These are phyloP conservation scores for Claviceps digitariae DNA, from an alignment of 2,329 filamentous ascomycete genomes.

Conservation along the genomic window DNA sequence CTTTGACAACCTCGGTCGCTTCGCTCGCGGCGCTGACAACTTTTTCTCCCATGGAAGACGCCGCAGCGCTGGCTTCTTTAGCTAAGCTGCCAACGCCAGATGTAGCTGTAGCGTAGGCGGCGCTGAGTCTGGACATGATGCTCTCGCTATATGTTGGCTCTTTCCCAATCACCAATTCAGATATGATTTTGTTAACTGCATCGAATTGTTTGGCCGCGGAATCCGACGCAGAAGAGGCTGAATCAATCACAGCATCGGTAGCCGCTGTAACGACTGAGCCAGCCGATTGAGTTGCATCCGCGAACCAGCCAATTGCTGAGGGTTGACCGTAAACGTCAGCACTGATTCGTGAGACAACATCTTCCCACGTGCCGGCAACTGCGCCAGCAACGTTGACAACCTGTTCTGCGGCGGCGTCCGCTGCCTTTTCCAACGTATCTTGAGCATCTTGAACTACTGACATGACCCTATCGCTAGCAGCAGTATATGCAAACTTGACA, in stretches of 20 bases:
- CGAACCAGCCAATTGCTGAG: conserved; percentile 41
- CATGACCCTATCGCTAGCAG: conserved; percentile 27
- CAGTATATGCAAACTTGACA: conserved; percentile 37
- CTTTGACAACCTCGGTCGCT: conserved; percentile 30
- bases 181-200: conserved; percentile 57
- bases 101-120: conserved; percentile 56
- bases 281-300: conserved; percentile 31
- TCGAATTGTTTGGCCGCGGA: conserved; percentile 51
- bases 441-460: conserved; percentile 26
- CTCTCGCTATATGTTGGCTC: conserved; percentile 74
- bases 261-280: conserved; percentile 47
- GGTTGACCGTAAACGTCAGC: conserved; percentile 57
- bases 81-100: conserved; percentile 35
- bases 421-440: conserved; percentile 24
- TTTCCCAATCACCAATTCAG: conserved; percentile 62
- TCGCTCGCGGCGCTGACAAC: conserved; percentile 24
- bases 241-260: conserved; percentile 29
- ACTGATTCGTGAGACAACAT: conserved; percentile 47
- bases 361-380: conserved; percentile 27
- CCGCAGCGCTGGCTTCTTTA: conserved; percentile 20
- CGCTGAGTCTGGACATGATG: conserved; percentile 57
- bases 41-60: conserved; percentile 21
- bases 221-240: conserved; percentile 40
- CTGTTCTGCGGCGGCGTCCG: conserved; percentile 31
- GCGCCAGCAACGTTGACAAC: conserved; percentile 23